Evolutionary conservation across 2,329 filamentous ascomycete genomes (phyloP).

Genomic region (Colletotrichum musae): DNA sequence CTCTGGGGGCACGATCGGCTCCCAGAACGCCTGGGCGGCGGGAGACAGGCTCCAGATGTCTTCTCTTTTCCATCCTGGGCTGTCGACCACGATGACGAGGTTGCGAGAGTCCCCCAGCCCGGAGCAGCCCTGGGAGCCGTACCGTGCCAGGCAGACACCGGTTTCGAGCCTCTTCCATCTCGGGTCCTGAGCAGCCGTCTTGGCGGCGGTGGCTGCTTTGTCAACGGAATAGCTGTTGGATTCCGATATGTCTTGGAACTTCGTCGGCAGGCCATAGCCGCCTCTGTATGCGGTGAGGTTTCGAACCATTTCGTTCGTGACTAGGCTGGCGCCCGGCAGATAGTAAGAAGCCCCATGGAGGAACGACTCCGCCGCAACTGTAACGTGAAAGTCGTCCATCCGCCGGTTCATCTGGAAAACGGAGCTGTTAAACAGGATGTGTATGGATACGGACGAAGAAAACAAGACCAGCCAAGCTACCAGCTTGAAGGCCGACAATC

Average conservation of each 20-base stretch:
- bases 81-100: conserved; percentile 17
- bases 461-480: conserved; percentile 44
- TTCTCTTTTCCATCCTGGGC: conserved; percentile 11
- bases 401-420: conserved; percentile 37
- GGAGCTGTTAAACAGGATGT: conserved; percentile 46
- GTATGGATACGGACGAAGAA: conserved; percentile 46
- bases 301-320: background rate
- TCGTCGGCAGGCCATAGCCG: background rate
- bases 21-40: background rate
- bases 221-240: background rate
- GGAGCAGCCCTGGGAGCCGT: background rate
- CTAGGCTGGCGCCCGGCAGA: conserved; percentile 10
- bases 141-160: background rate
- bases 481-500: conserved; percentile 42
- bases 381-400: conserved; percentile 28
- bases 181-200: background rate
- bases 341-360: conserved; percentile 1
- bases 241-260: background rate
- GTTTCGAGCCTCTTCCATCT: background rate
- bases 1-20: conserved; percentile 4
- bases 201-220: no score
- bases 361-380: conserved; percentile 39
- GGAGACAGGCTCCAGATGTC: conserved; percentile 16
- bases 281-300: background rate
- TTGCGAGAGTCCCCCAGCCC: conserved; percentile 8